Evolutionary conservation across 2,329 filamentous ascomycete species (phyloP).

Genomic region (Penicillium sp.): DNA sequence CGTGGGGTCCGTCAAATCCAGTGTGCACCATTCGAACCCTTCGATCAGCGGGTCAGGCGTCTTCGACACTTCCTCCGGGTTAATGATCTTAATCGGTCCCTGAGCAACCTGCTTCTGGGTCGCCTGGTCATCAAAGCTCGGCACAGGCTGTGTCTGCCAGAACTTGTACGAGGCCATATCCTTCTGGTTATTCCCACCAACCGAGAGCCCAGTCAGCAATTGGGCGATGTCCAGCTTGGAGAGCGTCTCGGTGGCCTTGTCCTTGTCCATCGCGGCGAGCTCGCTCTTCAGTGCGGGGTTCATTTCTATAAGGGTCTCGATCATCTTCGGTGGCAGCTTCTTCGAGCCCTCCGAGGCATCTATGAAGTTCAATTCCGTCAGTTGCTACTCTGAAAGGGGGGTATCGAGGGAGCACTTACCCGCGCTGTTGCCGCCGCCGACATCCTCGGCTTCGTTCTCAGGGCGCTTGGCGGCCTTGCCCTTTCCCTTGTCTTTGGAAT

Average conservation of each 20-base stretch:
- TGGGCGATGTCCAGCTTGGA: slow-evolving; percentile 49
- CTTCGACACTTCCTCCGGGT: slow-evolving; percentile 73
- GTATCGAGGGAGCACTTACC: slow-evolving; percentile 1
- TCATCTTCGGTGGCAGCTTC: slow-evolving; percentile 34
- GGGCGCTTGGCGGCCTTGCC: slow-evolving; percentile 31
- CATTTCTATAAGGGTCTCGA: slow-evolving; percentile 44
- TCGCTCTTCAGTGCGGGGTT: slow-evolving; percentile 66
- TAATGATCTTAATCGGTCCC: slow-evolving; percentile 78
- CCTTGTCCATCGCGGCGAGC: slow-evolving; percentile 68
- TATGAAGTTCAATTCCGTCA: slow-evolving; percentile 24
- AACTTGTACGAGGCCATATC: slow-evolving; percentile 98
- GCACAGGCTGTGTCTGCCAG: slow-evolving; percentile 96
- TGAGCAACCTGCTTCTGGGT: slow-evolving; percentile 57
- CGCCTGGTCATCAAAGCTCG: slow-evolving; percentile 66
- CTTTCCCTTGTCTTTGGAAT: slow-evolving; percentile 38
- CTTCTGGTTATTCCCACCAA: slow-evolving; percentile 83
- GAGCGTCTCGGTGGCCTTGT: slow-evolving; percentile 53
- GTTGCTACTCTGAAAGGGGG: slow-evolving; percentile 7
- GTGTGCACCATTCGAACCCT: slow-evolving; percentile 90
- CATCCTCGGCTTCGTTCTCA: slow-evolving; percentile 9
- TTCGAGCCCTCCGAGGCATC: slow-evolving; percentile 30
- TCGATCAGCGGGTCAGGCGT: slow-evolving; percentile 71
- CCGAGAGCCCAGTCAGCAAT: slow-evolving; percentile 56
- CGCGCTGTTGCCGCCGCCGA: slow-evolving; percentile 1
- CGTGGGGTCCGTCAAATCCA: slow-evolving; percentile 75